Evolutionary conservation across 306 rosid species (phyloP).

Genomic region (Prunus salicina): DNA sequence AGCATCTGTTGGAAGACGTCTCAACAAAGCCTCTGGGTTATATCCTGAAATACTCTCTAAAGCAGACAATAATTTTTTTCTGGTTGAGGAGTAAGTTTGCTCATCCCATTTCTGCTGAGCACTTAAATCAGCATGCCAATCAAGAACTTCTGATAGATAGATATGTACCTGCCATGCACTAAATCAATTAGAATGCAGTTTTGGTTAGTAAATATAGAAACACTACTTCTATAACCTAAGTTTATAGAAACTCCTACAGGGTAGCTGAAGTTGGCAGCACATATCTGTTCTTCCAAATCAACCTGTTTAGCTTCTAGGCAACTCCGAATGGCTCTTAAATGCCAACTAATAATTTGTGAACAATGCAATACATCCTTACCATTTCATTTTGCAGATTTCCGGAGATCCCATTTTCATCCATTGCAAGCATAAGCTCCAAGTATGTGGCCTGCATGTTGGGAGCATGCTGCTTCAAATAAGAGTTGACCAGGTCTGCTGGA

Average conservation of each 20-base stretch:
- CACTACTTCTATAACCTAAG: neutral
- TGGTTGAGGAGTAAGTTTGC: slow-evolving; percentile 67
- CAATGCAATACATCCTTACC: slow-evolving; percentile 48
- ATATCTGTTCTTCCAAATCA: neutral
- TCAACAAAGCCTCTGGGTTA: slow-evolving; percentile 78
- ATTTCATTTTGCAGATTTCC: slow-evolving; percentile 96
- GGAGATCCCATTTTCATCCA: slow-evolving; percentile 90
- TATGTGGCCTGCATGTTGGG: slow-evolving; percentile 92
- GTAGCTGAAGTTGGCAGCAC: neutral
- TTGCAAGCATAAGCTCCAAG: slow-evolving; percentile 95
- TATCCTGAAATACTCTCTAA: slow-evolving; percentile 82
- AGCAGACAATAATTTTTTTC: slow-evolving; percentile 84
- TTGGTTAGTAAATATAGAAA: neutral
- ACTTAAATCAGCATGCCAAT: slow-evolving; percentile 75
- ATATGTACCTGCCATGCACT: slow-evolving; percentile 67
- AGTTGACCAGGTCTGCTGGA: slow-evolving; percentile 95
- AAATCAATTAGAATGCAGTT: slow-evolving; percentile 23
- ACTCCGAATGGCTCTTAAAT: neutral
- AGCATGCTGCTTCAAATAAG: slow-evolving; percentile 95
- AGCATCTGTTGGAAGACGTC: slow-evolving; percentile 83
- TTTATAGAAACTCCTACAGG: neutral
- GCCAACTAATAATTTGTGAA: slow-evolving; percentile 6
- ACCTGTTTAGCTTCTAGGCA: neutral
- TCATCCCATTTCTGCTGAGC: slow-evolving; percentile 85
- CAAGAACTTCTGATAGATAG: slow-evolving; percentile 90